Base-by-base conservation (phyloP, 805 yeast genomes). In the Myxozyma mucilagina region DNA sequence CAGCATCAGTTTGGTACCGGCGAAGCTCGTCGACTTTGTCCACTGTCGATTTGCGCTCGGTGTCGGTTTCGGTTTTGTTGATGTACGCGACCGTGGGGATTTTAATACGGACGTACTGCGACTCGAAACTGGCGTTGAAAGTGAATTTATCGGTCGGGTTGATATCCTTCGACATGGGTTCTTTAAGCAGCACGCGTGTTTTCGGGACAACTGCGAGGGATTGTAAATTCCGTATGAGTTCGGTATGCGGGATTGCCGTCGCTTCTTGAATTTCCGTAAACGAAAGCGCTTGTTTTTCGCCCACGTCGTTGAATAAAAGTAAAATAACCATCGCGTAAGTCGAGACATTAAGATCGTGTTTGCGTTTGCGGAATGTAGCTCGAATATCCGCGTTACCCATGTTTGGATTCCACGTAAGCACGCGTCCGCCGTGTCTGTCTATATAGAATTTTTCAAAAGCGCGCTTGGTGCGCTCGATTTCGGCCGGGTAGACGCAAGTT, bases 191-290 rank as follows among this genome's bases (percentile, higher is more conserved):
- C n/a, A 93, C 77, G 63, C 94, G 80, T 63, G 90, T 84, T 65
- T 87, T 81, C 3, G 96, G 90, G 0, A 96, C 93, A 47, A 91
- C 88, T 0, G 96, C 85, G 35, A 94, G 82, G 0, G 97, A 89
- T 70, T 87, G 89, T 57, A 94, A 75, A 61, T 90, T 93, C 59
- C 97, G 80, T 18, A 81, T 79, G 42, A 93, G 77, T 67, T 93
- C 98, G 1, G 76, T 73, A 36, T 80, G 82, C 0, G 97, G 94
- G 2, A 94, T 87, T 8, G 80, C 78, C 0, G 97, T 91, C 38
- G 80, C 73, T 38, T 82, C 83, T 42, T 74, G 75, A 31, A 94
- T 87, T 67, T 89, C 87, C 13, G 76, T 80, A 63, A 82, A 82
- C 0, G 89, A 81, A 47, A 87, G 79, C 50, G 75, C 75, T 48